Conservation (phyloP, 1,139 yeast species). For the Suhomyces coccinellae region DNA sequence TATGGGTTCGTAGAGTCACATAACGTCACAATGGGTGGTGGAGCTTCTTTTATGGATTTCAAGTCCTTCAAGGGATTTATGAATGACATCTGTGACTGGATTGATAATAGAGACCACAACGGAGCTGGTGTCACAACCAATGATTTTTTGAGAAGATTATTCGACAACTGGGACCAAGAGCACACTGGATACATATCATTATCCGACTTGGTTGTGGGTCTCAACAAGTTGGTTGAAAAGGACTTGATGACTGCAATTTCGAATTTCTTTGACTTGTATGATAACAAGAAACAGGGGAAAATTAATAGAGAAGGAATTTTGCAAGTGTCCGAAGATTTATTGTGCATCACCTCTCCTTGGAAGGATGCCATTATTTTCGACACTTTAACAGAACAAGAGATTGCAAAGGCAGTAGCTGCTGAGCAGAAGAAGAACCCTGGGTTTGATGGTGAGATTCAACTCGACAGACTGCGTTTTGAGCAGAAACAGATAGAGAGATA, state of each 20-base stretch:
- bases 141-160: conserved; percentile 63
- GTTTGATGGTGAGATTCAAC: conserved; percentile 43
- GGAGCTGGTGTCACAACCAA: conserved; percentile 26
- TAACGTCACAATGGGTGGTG: conserved; percentile 67
- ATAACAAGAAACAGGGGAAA: conserved; percentile 56
- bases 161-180: conserved; percentile 67
- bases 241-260: conserved; percentile 82
- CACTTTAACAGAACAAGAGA: conserved; percentile 55
- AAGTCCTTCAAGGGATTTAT: conserved; percentile 71
- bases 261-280: conserved; percentile 76
- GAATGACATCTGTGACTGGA: conserved; percentile 84
- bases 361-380: conserved; percentile 66
- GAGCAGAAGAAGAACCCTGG: conserved; percentile 51
- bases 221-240: conserved; percentile 65
- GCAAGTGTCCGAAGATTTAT: conserved; percentile 80
- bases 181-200: conserved; percentile 58
- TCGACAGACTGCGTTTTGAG: conserved; percentile 63
- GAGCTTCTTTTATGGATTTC: conserved; percentile 71
- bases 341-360: conserved; percentile 83
- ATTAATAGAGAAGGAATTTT: conserved; percentile 79
- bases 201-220: conserved; percentile 69
- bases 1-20: conserved; percentile 71
- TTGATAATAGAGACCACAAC: conserved; percentile 22
- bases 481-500: conserved; percentile 79
- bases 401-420: conserved; percentile 67